Evolutionary conservation across 768 basidiomycete genomes (phyloP), one percentile per base, ranked within the genome.

Genomic region (Lyophyllum semitale): DNA sequence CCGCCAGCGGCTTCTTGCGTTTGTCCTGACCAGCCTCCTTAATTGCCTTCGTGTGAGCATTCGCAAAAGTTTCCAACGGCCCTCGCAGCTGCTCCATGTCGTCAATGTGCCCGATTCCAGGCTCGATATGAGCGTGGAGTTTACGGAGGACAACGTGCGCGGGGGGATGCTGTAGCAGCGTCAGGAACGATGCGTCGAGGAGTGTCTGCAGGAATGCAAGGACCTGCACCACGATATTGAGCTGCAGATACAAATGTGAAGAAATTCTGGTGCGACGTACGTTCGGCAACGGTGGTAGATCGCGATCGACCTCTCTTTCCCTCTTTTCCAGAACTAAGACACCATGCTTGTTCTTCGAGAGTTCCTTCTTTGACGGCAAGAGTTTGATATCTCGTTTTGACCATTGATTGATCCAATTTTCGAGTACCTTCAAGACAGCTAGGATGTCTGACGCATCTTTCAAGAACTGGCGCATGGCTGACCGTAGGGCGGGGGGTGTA

Each of bases 141-240:
- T 65, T 68, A 25, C 72, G 76, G 20, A 93, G 73, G 23, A 84
- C 59, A 22, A 64, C 60, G 61, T 89, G 83, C 4, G 87, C 77
- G 0, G 85, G 84, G 13, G 78, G 68, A 63, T 91, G 77, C 56
- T 87, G 84, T 12, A 93, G 73, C 20, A 93, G 75, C 0, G 77
- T 70, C 43, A 92, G 75, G 66, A 89, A 90, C 12, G 82, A 85
- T 0, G 89, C 79, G 67, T 93, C 91, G 25, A 93, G 75, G 51
- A 91, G 66, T 5, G 76, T 73, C 69, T 88, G 85, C 8, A 88
- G 64, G 72, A 92, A 88, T 0, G 67, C 59, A 22, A 87, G 67
- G 49, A 85, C 71, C 87, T 90, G 64, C 15, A 53, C 29, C 26
- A 17, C 41, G 48, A 26, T 45, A 52, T 51, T 42, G 25, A 15